A percentile compares a stretch with the other conserved stretches of the same genome.
phyloP scores from a whole-genome alignment of 2,329 filamentous ascomycete genomes.

The Fusarium transvaalense region DNA sequence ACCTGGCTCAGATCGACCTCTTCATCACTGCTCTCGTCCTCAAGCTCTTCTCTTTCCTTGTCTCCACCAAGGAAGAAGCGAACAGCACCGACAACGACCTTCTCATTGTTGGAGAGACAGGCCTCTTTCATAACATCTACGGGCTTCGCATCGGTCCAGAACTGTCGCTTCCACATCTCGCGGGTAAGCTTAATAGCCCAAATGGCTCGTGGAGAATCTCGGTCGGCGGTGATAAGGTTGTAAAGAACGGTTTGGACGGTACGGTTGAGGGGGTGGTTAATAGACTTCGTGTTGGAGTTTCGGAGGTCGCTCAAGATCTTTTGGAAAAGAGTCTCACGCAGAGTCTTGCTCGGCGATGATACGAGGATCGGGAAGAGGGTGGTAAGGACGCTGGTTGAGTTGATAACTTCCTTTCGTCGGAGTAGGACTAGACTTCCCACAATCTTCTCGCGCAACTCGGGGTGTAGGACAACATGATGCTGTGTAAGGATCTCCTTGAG shows the following conservation, averaged over 20 bases:
- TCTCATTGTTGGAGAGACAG: slow-evolving; percentile 88
- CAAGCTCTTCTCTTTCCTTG: slow-evolving; percentile 92
- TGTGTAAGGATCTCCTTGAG: slow-evolving; percentile 83
- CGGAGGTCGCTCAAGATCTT: slow-evolving; percentile 94
- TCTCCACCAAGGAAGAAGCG: slow-evolving; percentile 97
- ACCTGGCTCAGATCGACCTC: slow-evolving; percentile 82
- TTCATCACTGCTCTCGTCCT: slow-evolving; percentile 89
- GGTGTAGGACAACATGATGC: slow-evolving; percentile 85
- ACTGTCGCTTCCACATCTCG: slow-evolving; percentile 95
- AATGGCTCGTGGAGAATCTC: slow-evolving; percentile 84
- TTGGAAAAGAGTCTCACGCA: slow-evolving; percentile 83
- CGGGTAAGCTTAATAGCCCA: slow-evolving; percentile 97
- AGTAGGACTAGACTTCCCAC: slow-evolving; percentile 90
- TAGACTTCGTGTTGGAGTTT: slow-evolving; percentile 85
- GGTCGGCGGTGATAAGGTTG: slow-evolving; percentile 89
- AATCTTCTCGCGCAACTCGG: slow-evolving; percentile 92
- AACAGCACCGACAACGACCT: slow-evolving; percentile 88
- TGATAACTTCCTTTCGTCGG: slow-evolving; percentile 90
- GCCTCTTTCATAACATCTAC: slow-evolving; percentile 99
- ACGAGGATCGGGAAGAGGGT: slow-evolving; percentile 95
- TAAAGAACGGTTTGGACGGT: slow-evolving; percentile 94
- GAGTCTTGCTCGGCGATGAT: slow-evolving; percentile 89
- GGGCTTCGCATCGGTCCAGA: slow-evolving; percentile 94
- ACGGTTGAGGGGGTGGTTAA: slow-evolving; percentile 92
- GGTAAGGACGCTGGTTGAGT: slow-evolving; percentile 85